A percentile compares a stretch with the other conserved stretches of the same genome.
Evolutionary conservation across 352 stramenopile genomes (phyloP).

Genomic region (Thraustochytrium striatum): DNA sequence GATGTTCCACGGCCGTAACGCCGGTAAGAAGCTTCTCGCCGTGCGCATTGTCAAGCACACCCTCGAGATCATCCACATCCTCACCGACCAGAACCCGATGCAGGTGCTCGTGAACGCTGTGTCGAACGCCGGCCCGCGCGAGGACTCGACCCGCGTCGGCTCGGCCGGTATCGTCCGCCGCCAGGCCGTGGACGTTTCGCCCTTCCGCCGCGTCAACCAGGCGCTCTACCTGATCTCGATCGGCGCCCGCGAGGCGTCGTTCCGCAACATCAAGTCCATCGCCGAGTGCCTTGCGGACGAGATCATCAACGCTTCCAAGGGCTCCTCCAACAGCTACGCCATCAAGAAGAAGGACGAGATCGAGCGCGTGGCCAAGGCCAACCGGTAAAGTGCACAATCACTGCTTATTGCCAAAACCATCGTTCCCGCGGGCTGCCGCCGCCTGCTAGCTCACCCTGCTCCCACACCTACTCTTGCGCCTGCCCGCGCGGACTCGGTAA

Average conservation of each 20-base stretch:
- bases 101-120: slow-evolving; percentile 88
- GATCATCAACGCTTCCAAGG: slow-evolving; percentile 98
- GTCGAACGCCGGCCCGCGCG: slow-evolving; percentile 90
- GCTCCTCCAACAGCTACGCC: slow-evolving; percentile 95
- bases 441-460: too few relatives aligned
- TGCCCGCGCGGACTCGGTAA: too few relatives aligned
- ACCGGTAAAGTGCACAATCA: slow-evolving; percentile 84
- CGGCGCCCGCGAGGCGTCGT: slow-evolving; percentile 89
- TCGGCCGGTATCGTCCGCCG: slow-evolving; percentile 97
- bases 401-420: neutral
- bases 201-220: slow-evolving; percentile 98
- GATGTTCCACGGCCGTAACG: slow-evolving; percentile 98
- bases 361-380: slow-evolving; percentile 99
- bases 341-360: slow-evolving; percentile 99
- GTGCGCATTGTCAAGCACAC: slow-evolving; percentile 97
- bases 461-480: too few relatives aligned
- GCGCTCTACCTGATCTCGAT: slow-evolving; percentile 97
- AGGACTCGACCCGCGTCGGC: slow-evolving; percentile 98
- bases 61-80: slow-evolving; percentile 98
- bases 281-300: slow-evolving; percentile 98
- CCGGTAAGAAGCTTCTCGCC: slow-evolving; percentile 99
- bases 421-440: neutral
- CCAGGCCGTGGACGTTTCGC: slow-evolving; percentile 98
- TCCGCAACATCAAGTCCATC: slow-evolving; percentile 99
- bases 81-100: slow-evolving; percentile 98